Evolutionary conservation across 129 eudicot genomes (phyloP).

Genomic region (Pseudognaphalium luteoalbum): DNA sequence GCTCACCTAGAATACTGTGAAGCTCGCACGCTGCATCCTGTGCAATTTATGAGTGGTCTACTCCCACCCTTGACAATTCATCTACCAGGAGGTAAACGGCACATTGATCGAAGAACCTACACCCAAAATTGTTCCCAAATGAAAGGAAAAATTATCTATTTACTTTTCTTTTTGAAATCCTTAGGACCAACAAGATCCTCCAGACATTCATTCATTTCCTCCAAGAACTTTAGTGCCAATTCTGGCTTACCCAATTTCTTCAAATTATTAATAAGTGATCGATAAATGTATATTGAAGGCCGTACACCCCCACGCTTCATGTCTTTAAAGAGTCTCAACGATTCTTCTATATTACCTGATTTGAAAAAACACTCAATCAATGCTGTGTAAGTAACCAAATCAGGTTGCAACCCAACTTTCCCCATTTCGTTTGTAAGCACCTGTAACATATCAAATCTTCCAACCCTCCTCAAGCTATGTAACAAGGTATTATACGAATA

Average conservation of each 20-base stretch:
- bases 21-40: conserved; percentile 7
- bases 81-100: neutral
- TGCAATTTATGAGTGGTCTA: neutral
- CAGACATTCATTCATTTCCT: conserved; percentile 63
- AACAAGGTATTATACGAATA: conserved; percentile 76
- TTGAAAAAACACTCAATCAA: conserved; percentile 83
- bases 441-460: conserved; percentile 61
- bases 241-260: conserved; percentile 67
- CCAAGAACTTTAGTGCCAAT: conserved; percentile 48
- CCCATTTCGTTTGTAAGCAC: conserved; percentile 53
- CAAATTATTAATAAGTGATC: conserved; percentile 58
- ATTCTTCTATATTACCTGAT: conserved; percentile 68
- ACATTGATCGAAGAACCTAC: neutral
- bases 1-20: conserved; percentile 22
- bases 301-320: conserved; percentile 55
- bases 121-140: conserved; percentile 3
- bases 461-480: conserved; percentile 65
- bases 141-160: conserved; percentile 26
- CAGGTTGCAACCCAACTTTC: conserved; percentile 60
- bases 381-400: conserved; percentile 75
- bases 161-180: conserved; percentile 52
- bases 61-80: neutral
- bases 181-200: conserved; percentile 60
- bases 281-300: conserved; percentile 68
- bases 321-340: conserved; percentile 58